phyloP scores from a whole-genome alignment of 1,139 yeast genomes.

The Saccharomyces hybrid region DNA sequence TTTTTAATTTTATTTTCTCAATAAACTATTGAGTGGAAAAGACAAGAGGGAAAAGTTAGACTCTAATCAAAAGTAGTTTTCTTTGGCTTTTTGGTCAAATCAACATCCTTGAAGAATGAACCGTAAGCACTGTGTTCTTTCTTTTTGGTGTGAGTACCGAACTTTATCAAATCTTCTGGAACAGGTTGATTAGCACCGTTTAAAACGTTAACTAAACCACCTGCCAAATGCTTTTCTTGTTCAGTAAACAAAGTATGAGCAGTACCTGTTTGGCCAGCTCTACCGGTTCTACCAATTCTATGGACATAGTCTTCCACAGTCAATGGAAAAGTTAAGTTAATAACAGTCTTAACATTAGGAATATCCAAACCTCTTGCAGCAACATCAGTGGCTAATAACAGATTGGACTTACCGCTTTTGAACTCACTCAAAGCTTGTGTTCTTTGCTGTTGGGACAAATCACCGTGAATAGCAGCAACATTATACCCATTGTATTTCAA shows the following conservation, averaged over 20 bases:
- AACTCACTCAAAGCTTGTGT: slow-evolving; percentile 79
- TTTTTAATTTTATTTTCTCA: background rate
- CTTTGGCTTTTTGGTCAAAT: slow-evolving; percentile 78
- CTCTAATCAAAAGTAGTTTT: slow-evolving; percentile 66
- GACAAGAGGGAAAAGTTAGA: background rate
- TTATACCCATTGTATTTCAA: slow-evolving; percentile 65
- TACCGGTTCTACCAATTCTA: no score
- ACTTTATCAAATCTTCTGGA: slow-evolving; percentile 92
- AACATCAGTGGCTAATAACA: slow-evolving; percentile 92
- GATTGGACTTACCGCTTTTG: slow-evolving; percentile 68
- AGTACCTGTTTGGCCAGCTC: no score
- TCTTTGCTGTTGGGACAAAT: slow-evolving; percentile 86
- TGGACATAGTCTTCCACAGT: slow-evolving; percentile 87
- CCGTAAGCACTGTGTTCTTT: slow-evolving; percentile 95
- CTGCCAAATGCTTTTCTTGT: slow-evolving; percentile 93
- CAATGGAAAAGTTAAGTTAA: slow-evolving; percentile 92
- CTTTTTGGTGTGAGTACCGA: slow-evolving; percentile 96
- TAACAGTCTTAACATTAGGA: slow-evolving; percentile 94
- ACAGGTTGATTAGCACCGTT: slow-evolving; percentile 93
- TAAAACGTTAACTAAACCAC: slow-evolving; percentile 85
- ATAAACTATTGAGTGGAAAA: background rate
- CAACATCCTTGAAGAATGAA: slow-evolving; percentile 91
- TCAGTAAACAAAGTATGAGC: no score
- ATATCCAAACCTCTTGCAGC: slow-evolving; percentile 98
- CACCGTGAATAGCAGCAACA: slow-evolving; percentile 95